Conservation (phyloP, 345 rosid species). For the Combretum micranthum region DNA sequence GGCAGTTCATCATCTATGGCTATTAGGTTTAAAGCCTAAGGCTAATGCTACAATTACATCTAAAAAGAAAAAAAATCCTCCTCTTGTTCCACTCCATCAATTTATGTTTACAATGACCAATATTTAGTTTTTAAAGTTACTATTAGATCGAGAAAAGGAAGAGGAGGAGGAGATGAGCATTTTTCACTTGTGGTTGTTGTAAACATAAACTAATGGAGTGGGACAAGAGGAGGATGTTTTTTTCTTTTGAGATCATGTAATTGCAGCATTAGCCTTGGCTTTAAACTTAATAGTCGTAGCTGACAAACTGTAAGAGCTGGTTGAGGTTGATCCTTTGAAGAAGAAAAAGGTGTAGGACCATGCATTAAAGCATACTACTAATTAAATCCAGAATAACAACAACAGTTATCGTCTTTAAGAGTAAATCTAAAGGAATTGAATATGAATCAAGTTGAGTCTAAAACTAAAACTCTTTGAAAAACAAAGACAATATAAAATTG, state of each 20-base stretch:
- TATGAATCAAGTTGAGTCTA: too few relatives aligned
- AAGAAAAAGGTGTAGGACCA: constrained; percentile 38
- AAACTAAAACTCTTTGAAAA: too few relatives aligned
- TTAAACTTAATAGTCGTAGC: too few relatives aligned
- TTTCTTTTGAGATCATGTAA: constrained; percentile 48
- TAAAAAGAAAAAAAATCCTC: too few relatives aligned
- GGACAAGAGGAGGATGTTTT: constrained; percentile 43
- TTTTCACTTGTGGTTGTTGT: constrained; percentile 42
- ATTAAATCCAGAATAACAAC: constrained; percentile 40
- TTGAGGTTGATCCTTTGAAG: constrained; percentile 37
- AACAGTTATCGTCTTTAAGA: constrained; percentile 41
- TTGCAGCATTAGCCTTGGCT: too few relatives aligned
- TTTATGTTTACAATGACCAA: too few relatives aligned
- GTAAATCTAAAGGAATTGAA: constrained; percentile 33
- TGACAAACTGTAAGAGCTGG: constrained; percentile 56
- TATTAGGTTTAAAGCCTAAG: too few relatives aligned
- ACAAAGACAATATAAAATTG: too few relatives aligned
- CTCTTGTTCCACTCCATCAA: too few relatives aligned
- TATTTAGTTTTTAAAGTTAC: constrained; percentile 47
- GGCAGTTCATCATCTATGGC: too few relatives aligned
- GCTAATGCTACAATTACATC: too few relatives aligned
- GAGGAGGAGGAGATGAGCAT: too few relatives aligned
- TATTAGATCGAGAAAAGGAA: constrained; percentile 30
- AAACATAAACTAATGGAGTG: constrained; percentile 75
- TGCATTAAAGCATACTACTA: constrained; percentile 50